Evolutionary conservation across 371 early-diverging fungal species (phyloP), one percentile per base, ranked within the genome.

Genomic region (Mucor piriformis): DNA sequence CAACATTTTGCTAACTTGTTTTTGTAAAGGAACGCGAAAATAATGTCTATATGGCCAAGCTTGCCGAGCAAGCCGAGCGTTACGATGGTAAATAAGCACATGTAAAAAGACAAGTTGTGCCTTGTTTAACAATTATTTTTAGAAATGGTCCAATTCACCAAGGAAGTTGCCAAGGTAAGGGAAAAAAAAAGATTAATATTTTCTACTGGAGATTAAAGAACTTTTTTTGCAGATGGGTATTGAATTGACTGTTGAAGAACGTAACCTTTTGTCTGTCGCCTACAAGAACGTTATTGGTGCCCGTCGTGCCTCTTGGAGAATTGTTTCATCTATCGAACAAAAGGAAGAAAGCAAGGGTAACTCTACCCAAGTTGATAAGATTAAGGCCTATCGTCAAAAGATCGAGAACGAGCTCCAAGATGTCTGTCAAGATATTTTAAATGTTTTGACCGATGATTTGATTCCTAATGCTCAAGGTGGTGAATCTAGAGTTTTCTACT

Each of bases 211-310:
- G 33, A 32, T 37, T 55, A 42, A 50, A 11, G 20, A 6, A 57
- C 24, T 8, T 37, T 44, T 24, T 33, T 32, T 37, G 2, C 48
- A 59, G 79, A 66, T 78, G 73, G 70, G 70, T 56, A 73, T 70
- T 54, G 95, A 94, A 72, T 85, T 99, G 57, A 88, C 92, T 42
- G 94, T 97, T 63, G 96, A 97, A 82, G 98, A 97, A 80, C 94
- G 99, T 69, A 99, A 99, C 87, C 86, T 97, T 53, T 88, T 99
- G 50, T 97, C 98, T 27, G 97, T 99, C 61, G 99, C 99, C 57
- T 99, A 97, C 90, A 99, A 99, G 89, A 99, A 99, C 83, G 95
- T 99, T 46, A 99, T 98, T 71, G 98, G 99, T 70, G 93, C 96
- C 57, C 96, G 98, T 69, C 95, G 99, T 84, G 96, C 98, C 40